Evolutionary conservation across 345 rosid genomes (phyloP).

Genomic region (Rubroshorea leprosula): DNA sequence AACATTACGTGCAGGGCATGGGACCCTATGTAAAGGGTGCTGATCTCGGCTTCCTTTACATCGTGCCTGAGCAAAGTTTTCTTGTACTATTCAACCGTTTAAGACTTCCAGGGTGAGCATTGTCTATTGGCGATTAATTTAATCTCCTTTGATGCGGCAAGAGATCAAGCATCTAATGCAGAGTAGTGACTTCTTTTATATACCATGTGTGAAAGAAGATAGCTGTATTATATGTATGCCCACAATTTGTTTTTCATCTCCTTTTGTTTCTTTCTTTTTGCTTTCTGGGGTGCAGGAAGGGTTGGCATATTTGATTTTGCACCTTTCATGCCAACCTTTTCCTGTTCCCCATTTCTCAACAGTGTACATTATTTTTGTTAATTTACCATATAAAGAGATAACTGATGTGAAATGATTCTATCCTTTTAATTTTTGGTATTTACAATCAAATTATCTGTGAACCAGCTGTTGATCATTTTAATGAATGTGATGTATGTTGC

Average conservation of each 20-base stretch:
- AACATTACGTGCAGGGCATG: slow-evolving; percentile 46
- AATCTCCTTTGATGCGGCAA: neutral
- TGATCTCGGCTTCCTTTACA: slow-evolving; percentile 84
- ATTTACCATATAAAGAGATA: neutral
- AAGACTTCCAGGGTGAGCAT: slow-evolving; percentile 57
- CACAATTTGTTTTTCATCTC: neutral
- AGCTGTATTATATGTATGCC: neutral
- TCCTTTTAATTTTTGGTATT: too few relatives aligned
- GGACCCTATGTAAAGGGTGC: slow-evolving; percentile 78
- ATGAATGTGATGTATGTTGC: too few relatives aligned
- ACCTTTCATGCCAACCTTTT: slow-evolving; percentile 7
- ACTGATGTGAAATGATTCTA: neutral
- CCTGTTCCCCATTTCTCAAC: neutral
- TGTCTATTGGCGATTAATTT: neutral
- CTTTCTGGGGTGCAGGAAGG: neutral
- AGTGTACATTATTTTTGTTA: slow-evolving; percentile 23
- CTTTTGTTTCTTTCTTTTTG: neutral
- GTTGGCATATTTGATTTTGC: slow-evolving; percentile 11
- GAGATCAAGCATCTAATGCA: slow-evolving; percentile 9
- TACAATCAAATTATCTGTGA: too few relatives aligned
- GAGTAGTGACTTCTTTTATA: slow-evolving; percentile 9
- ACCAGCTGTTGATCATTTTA: too few relatives aligned
- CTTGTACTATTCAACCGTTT: slow-evolving; percentile 83
- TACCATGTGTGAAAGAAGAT: neutral
- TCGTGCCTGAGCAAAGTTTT: slow-evolving; percentile 87